A percentile compares a stretch with the other conserved stretches of the same genome.
phyloP scores from a whole-genome alignment of 805 yeast species.

The Hagleromyces aurorensis region DNA sequence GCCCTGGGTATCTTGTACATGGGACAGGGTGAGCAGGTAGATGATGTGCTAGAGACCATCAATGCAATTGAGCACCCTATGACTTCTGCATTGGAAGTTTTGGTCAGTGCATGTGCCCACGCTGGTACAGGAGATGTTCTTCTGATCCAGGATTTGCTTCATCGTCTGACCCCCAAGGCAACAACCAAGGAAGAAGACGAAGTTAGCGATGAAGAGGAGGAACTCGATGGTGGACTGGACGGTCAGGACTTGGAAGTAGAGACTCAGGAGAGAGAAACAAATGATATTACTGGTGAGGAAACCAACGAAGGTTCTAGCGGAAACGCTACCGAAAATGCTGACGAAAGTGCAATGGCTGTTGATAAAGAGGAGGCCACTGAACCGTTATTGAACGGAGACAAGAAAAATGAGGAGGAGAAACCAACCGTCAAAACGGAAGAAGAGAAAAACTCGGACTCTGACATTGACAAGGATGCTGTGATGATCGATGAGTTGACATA shows the following conservation, averaged over 20 bases:
- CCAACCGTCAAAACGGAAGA: slow-evolving; percentile 28
- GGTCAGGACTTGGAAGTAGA: slow-evolving; percentile 37
- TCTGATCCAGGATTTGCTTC: slow-evolving; percentile 84
- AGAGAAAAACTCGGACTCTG: slow-evolving; percentile 23
- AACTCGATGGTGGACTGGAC: no score
- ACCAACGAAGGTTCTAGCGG: slow-evolving; percentile 21
- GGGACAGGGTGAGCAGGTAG: slow-evolving; percentile 91
- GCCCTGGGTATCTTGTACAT: slow-evolving; percentile 87
- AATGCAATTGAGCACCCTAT: slow-evolving; percentile 95
- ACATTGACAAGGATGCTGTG: slow-evolving; percentile 24
- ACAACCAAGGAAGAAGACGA: slow-evolving; percentile 49
- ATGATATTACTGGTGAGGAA: slow-evolving; percentile 29
- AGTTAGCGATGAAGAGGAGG: slow-evolving; percentile 52
- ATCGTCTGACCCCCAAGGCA: slow-evolving; percentile 70
- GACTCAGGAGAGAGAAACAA: slow-evolving; percentile 26
- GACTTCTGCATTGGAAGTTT: slow-evolving; percentile 77
- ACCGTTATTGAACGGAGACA: no score
- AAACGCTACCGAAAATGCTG: slow-evolving; percentile 22
- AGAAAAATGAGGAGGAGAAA: slow-evolving; percentile 25
- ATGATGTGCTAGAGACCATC: slow-evolving; percentile 88
- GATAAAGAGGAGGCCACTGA: slow-evolving; percentile 26
- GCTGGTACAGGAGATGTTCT: slow-evolving; percentile 97
- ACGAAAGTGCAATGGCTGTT: slow-evolving; percentile 17
- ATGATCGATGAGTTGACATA: slow-evolving; percentile 47
- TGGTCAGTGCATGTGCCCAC: slow-evolving; percentile 88